Conservation (phyloP, 495 filamentous ascomycete genomes). For the Parathielavia hyrcaniae region DNA sequence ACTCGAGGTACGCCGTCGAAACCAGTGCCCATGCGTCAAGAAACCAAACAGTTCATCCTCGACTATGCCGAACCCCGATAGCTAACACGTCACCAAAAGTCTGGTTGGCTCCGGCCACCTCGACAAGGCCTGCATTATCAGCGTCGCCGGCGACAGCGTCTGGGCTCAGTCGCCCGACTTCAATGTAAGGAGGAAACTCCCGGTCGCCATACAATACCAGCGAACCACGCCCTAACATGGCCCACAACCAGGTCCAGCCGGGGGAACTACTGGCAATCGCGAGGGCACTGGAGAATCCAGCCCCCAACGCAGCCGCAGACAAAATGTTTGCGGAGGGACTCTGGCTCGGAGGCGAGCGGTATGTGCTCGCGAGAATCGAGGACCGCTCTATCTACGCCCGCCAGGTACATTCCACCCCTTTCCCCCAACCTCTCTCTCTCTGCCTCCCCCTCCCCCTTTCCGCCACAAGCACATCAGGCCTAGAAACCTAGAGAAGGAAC, state of each 20-base stretch:
- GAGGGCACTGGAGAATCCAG: conserved; percentile 33
- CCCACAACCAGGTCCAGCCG: conserved; percentile 44
- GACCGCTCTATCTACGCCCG: conserved; percentile 77
- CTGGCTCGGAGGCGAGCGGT: conserved; percentile 62
- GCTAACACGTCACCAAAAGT: conserved; percentile 40
- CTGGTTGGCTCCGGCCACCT: conserved; percentile 77
- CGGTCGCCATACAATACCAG: not conserved
- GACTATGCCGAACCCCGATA: not conserved
- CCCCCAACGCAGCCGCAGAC: conserved; percentile 41
- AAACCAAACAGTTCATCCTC: not conserved
- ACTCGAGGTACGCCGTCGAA: conserved; percentile 38
- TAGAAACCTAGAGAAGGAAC: too few species aligned
- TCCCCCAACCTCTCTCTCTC: not conserved
- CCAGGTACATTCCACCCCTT: conserved; percentile 53
- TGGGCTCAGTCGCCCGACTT: conserved; percentile 73
- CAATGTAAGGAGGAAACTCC: conserved; percentile 49
- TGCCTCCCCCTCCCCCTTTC: too few species aligned
- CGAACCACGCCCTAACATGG: not conserved
- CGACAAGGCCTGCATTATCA: conserved; percentile 84
- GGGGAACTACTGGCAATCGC: conserved; percentile 54
- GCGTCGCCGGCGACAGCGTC: conserved; percentile 67
- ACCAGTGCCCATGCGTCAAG: not conserved
- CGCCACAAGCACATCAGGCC: too few species aligned
- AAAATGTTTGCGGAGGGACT: conserved; percentile 55
- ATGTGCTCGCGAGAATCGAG: conserved; percentile 64